Conservation (phyloP, 2,329 filamentous ascomycete species). For the Capronia epimyces region DNA sequence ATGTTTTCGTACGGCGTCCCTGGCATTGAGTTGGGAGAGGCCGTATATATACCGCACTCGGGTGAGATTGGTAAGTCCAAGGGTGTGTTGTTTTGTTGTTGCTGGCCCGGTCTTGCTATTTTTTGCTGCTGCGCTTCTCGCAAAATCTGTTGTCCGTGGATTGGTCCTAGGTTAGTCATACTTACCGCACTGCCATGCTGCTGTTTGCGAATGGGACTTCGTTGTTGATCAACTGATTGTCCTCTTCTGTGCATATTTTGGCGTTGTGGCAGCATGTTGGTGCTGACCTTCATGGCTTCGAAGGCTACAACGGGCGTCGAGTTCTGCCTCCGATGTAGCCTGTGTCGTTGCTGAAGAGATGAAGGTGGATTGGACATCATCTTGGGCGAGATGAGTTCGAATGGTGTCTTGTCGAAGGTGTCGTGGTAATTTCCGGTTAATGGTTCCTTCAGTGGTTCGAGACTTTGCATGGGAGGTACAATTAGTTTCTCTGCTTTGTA, state of each 20-base stretch:
- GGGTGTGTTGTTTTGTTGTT: conserved; percentile 32
- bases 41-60: conserved; percentile 26
- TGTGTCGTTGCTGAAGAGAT: conserved; percentile 67
- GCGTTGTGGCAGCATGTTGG: conserved; percentile 48
- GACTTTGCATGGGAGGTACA: conserved; percentile 19
- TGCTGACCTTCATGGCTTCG: conserved; percentile 66
- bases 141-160: conserved; percentile 70
- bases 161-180: conserved; percentile 53
- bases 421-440: conserved; percentile 43
- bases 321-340: conserved; percentile 78
- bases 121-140: conserved; percentile 87
- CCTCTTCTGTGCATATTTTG: conserved; percentile 68
- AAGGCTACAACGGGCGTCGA: conserved; percentile 70
- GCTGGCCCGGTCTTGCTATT: conserved; percentile 70
- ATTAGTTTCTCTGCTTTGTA: conserved; percentile 5
- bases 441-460: conserved; percentile 42
- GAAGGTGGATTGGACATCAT: conserved; percentile 75
- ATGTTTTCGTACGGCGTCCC: conserved; percentile 26
- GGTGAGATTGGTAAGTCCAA: conserved; percentile 38
- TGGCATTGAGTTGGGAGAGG: conserved; percentile 20
- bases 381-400: conserved; percentile 67
- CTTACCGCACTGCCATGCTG: conserved; percentile 36
- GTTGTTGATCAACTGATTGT: conserved; percentile 56
- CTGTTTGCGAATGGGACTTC: conserved; percentile 31
- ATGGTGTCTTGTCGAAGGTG: conserved; percentile 40